Percentiles rank a stretch among this genome's conserved stretches.
These are phyloP conservation scores for Carex parvula DNA, from an alignment of 176 grass and related monocot genomes.

Conservation along the genomic window DNA sequence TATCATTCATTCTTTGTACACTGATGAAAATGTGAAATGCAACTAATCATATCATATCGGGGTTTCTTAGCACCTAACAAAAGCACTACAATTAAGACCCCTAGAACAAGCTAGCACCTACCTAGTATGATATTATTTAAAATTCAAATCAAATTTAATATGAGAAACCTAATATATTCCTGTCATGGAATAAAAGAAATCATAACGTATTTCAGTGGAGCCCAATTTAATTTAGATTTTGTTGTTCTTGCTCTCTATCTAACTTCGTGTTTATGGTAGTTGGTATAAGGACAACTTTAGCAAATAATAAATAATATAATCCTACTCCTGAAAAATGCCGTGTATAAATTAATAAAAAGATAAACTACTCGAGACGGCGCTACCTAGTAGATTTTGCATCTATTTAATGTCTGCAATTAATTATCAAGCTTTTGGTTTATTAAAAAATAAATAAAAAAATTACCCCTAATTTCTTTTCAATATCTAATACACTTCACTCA, in stretches of 20 bases:
- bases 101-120: neutral
- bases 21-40: neutral
- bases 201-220: neutral
- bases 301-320: neutral
- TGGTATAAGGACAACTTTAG: neutral
- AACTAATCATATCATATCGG: neutral
- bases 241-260: neutral
- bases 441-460: no score
- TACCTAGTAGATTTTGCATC: neutral
- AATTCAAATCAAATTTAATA: conserved; percentile 18
- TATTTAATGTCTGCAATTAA: neutral
- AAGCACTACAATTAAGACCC: neutral
- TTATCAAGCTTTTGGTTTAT: no score
- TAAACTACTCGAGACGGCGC: neutral
- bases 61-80: neutral
- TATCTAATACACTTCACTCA: no score
- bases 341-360: neutral
- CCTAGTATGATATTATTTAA: neutral
- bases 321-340: neutral
- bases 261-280: neutral
- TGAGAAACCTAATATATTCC: conserved; percentile 3
- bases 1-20: neutral
- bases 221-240: conserved; percentile 12
- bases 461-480: no score
- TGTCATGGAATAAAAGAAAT: neutral